Evolutionary conservation across 805 yeast species (phyloP).

Genomic region (Lipomyces japonicus): DNA sequence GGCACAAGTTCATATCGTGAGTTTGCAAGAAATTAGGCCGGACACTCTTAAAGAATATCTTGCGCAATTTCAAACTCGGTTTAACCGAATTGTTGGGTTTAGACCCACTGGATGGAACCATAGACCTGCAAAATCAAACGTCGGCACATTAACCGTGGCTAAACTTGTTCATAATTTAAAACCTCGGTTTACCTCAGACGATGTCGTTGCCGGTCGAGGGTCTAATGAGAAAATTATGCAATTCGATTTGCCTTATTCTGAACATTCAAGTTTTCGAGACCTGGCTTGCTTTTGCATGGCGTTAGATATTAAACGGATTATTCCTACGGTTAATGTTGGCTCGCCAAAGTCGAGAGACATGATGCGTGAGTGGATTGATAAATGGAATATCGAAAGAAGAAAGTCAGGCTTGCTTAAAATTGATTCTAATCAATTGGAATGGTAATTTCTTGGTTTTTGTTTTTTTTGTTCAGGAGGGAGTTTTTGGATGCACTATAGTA

Average conservation of each 20-base stretch:
- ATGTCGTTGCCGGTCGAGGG: slow-evolving; percentile 29
- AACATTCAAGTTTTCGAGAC: slow-evolving; percentile 87
- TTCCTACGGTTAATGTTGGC: slow-evolving; percentile 67
- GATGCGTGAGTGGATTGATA: slow-evolving; percentile 30
- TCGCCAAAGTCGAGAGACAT: slow-evolving; percentile 20
- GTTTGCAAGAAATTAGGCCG: slow-evolving; percentile 53
- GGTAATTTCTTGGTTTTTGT: too few relatives aligned
- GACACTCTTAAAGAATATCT: slow-evolving; percentile 46
- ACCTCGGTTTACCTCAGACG: slow-evolving; percentile 6
- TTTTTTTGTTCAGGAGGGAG: too few relatives aligned
- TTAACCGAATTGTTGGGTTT: slow-evolving; percentile 57
- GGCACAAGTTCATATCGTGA: slow-evolving; percentile 67
- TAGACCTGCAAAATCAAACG: slow-evolving; percentile 32
- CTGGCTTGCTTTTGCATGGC: slow-evolving; percentile 59
- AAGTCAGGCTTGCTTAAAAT: slow-evolving; percentile 5
- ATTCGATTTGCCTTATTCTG: slow-evolving; percentile 73
- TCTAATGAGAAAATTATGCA: slow-evolving; percentile 23
- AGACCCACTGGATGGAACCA: slow-evolving; percentile 90
- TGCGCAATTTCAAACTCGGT: slow-evolving; percentile 43
- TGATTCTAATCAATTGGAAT: neutral
- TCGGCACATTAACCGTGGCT: slow-evolving; percentile 9
- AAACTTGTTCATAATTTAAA: slow-evolving; percentile 6
- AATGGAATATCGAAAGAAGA: slow-evolving; percentile 15
- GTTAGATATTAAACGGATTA: slow-evolving; percentile 49
- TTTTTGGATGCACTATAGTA: neutral